Conservation (phyloP, 495 filamentous ascomycete species). For the Lasiosphaeris hirsuta region DNA sequence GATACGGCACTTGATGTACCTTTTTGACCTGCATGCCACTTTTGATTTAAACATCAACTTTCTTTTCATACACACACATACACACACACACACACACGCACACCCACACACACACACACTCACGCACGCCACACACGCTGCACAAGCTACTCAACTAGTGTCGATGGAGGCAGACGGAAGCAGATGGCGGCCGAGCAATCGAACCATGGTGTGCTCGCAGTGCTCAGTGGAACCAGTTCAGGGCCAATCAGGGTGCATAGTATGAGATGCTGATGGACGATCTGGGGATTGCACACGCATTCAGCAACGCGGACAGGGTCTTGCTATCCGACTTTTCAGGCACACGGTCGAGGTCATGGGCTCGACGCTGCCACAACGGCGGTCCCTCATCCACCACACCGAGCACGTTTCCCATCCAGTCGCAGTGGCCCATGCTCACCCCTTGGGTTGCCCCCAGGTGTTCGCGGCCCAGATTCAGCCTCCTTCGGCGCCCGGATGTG, state of each 20-base stretch:
- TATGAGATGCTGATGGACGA: not conserved
- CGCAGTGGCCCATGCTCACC: not conserved
- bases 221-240: not conserved
- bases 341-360: conserved; percentile 19
- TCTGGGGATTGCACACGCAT: conserved; percentile 9
- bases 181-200: not conserved
- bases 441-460: not conserved
- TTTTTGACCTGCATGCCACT: not conserved
- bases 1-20: not conserved
- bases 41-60: not conserved
- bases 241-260: conserved; percentile 12
- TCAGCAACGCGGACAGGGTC: conserved; percentile 3
- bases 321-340: conserved; percentile 7
- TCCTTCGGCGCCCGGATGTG: not conserved
- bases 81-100: not conserved
- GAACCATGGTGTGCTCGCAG: not conserved
- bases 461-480: conserved; percentile 3
- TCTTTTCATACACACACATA: not conserved
- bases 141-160: not conserved
- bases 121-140: no score
- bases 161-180: not conserved
- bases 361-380: conserved; percentile 6
- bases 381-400: conserved; percentile 15
- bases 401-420: conserved; percentile 15
- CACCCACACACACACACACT: no score